Evolutionary conservation across 345 rosid species (phyloP), one percentile per base, ranked within the genome.

Genomic region (Eucalyptus paniculata): DNA sequence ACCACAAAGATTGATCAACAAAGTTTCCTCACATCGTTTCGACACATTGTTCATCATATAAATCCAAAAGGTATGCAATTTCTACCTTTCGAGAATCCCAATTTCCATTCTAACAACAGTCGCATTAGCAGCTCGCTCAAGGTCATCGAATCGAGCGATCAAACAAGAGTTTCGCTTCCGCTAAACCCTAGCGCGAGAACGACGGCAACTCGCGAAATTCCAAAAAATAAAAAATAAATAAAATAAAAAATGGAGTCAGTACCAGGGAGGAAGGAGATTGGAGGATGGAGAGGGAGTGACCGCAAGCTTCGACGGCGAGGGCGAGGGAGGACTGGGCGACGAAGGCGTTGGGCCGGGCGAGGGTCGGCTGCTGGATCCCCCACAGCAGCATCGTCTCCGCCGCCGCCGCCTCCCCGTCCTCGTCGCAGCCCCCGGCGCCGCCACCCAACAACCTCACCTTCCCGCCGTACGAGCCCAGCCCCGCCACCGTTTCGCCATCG

Each of bases 191-290:
- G 45, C 32, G 62, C 88, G 62, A 50, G 56, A 47, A 47, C 50
- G 37, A 45, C 4, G 47, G 44, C 44, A 65, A 16, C 16, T 56
- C 17, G 26, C 23, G 40, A 62, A 40, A 21, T 44, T 23, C 30
- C 10, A 1, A 8, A 21, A 56, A 24, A 50, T 0, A 56, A 24
- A 56, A 54, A 54, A 54, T 3, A 54, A 17, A 50, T 0, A 45
- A 44, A 60, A 44, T 45, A 45, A 40, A 40, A 42, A 37, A 30
- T 45, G 51, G 67, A 50, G 56, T 53, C 50, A 2, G 50, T 92
- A 97, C 99, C 95, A 97, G 50, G 18, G 99, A 96, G 86, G 98
- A 97, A 91, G 99, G 99, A 3, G 99, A 97, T 94, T 96, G 99
- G 58, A 95, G 94, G 89, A 96, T 95, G 85, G 94, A 91, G 92